phyloP scores from a whole-genome alignment of 2,329 filamentous ascomycete species.

The Penicillium sp. region DNA sequence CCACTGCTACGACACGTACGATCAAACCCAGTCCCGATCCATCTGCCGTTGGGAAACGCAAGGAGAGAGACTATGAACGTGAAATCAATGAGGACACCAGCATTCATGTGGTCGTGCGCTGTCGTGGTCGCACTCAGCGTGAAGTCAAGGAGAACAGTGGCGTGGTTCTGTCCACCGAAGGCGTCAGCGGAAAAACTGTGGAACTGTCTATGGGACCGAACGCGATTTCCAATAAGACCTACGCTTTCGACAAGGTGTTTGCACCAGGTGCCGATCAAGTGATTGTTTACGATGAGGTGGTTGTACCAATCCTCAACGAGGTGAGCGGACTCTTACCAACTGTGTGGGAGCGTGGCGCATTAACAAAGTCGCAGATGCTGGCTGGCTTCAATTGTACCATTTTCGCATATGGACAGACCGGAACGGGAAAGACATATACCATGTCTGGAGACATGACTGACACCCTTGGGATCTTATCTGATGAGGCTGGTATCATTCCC shows the following conservation, averaged over 20 bases:
- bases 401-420: conserved; percentile 96
- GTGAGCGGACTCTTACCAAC: conserved; percentile 45
- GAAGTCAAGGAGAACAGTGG: conserved; percentile 93
- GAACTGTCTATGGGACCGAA: conserved; percentile 89
- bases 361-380: conserved; percentile 62
- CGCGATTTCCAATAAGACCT: conserved; percentile 90
- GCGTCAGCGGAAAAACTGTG: conserved; percentile 77
- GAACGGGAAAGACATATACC: conserved; percentile 97
- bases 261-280: conserved; percentile 89
- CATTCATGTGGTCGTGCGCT: conserved; percentile 95
- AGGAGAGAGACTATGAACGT: conserved; percentile 75
- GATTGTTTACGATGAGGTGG: conserved; percentile 93
- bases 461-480: conserved; percentile 75
- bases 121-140: conserved; percentile 83
- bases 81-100: conserved; percentile 77
- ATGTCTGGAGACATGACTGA: conserved; percentile 98
- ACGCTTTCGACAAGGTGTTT: conserved; percentile 95
- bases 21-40: conserved; percentile 43
- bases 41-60: conserved; percentile 66
- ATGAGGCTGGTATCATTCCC: conserved; percentile 91
- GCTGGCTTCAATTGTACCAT: conserved; percentile 96
- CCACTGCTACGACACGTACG: conserved; percentile 33
- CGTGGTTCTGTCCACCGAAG: conserved; percentile 81
- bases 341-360: neutral
- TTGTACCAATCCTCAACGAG: conserved; percentile 87